These are phyloP conservation scores for Aschersonia sp. DNA, from an alignment of 2,329 filamentous ascomycete species.

Conservation along the genomic window DNA sequence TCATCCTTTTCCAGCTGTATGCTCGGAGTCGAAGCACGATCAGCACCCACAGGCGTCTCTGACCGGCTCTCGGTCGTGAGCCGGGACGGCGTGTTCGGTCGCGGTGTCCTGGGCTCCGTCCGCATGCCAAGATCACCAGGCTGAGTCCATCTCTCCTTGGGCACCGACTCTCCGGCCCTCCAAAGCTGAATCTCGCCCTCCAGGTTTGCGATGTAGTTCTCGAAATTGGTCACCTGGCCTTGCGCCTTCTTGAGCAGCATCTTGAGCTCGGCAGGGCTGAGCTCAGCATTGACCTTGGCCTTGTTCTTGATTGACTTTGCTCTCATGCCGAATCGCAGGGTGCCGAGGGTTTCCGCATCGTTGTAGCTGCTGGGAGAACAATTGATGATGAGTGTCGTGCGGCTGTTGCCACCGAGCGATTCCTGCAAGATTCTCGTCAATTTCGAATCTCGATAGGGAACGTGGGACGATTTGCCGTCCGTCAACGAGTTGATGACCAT, in stretches of 20 bases:
- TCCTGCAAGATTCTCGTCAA: slow-evolving; percentile 95
- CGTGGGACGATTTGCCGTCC: slow-evolving; percentile 89
- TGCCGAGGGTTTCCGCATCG: slow-evolving; percentile 85
- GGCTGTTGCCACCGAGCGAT: slow-evolving; percentile 89
- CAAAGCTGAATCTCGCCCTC: slow-evolving; percentile 78
- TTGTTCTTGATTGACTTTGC: slow-evolving; percentile 99
- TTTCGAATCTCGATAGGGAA: slow-evolving; percentile 96
- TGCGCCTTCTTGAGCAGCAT: slow-evolving; percentile 84
- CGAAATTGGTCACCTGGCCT: slow-evolving; percentile 75
- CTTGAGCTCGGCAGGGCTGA: slow-evolving; percentile 92
- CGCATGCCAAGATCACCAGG: slow-evolving; percentile 30
- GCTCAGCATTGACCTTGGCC: slow-evolving; percentile 97
- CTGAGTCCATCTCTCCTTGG: slow-evolving; percentile 77
- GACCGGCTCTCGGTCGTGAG: slow-evolving; percentile 42
- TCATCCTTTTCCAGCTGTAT: slow-evolving; percentile 89
- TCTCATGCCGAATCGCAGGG: slow-evolving; percentile 83
- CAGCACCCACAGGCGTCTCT: slow-evolving; percentile 53
- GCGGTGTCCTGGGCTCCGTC: slow-evolving; percentile 27
- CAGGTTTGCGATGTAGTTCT: slow-evolving; percentile 68
- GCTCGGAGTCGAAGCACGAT: slow-evolving; percentile 76
- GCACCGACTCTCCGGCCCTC: slow-evolving; percentile 77
- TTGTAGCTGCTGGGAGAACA: slow-evolving; percentile 99
- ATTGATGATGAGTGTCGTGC: slow-evolving; percentile 97
- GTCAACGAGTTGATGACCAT: slow-evolving; percentile 99
- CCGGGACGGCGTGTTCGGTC: slow-evolving; percentile 38